These are phyloP conservation scores for Alternaria metachromatica DNA, from an alignment of 2,329 filamentous ascomycete species.

Conservation along the genomic window DNA sequence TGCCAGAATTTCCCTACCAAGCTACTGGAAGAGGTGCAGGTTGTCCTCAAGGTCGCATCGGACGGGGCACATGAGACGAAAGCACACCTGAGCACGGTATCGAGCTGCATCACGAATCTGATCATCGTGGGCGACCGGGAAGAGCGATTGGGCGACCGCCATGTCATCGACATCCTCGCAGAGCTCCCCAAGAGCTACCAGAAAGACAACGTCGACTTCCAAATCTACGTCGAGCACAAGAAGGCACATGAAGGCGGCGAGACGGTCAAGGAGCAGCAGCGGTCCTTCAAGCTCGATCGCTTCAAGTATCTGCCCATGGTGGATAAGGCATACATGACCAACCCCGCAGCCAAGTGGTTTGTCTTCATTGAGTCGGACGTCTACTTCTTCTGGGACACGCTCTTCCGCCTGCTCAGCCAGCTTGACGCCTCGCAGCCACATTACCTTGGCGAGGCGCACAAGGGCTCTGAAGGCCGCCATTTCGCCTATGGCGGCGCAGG, in stretches of 20 bases:
- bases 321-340: slow-evolving; percentile 55
- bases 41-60: slow-evolving; percentile 59
- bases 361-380: slow-evolving; percentile 50
- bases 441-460: slow-evolving; percentile 51
- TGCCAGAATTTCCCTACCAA: slow-evolving; percentile 51
- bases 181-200: slow-evolving; percentile 55
- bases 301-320: slow-evolving; percentile 67
- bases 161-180: slow-evolving; percentile 58
- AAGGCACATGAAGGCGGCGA: slow-evolving; percentile 46
- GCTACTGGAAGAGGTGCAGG: slow-evolving; percentile 53
- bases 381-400: slow-evolving; percentile 50
- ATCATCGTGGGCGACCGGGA: slow-evolving; percentile 66
- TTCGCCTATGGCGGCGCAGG: slow-evolving; percentile 56
- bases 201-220: slow-evolving; percentile 58
- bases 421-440: slow-evolving; percentile 46
- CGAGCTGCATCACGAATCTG: slow-evolving; percentile 62
- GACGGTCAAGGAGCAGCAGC: slow-evolving; percentile 55
- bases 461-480: slow-evolving; percentile 35
- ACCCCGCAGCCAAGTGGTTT: slow-evolving; percentile 48
- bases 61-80: slow-evolving; percentile 52
- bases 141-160: slow-evolving; percentile 59
- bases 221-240: slow-evolving; percentile 57
- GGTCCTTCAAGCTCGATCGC: slow-evolving; percentile 63
- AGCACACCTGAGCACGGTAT: slow-evolving; percentile 60
- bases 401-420: slow-evolving; percentile 51